Percentiles rank a stretch among this genome's conserved stretches.
Evolutionary conservation across 1,284 basidiomycete species (phyloP).

Genomic region (Sphagnurus paluster): DNA sequence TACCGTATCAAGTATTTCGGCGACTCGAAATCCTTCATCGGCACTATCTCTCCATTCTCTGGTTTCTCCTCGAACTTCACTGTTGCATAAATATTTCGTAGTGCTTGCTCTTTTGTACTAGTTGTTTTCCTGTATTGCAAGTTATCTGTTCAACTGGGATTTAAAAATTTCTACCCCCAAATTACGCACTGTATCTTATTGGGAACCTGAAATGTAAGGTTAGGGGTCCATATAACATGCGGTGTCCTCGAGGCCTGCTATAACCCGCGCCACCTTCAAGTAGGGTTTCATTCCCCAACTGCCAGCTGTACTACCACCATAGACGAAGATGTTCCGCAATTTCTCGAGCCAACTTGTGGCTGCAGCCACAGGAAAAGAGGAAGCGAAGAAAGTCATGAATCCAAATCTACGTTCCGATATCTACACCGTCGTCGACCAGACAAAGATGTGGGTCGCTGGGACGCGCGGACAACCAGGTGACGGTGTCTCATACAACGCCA

Average conservation of each 20-base stretch:
- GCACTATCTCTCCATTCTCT: conserved; percentile 60
- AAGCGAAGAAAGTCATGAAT: conserved; percentile 41
- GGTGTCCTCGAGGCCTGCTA: no score
- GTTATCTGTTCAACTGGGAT: conserved; percentile 1
- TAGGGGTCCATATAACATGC: conserved; percentile 13
- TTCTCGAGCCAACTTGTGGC: conserved; percentile 38
- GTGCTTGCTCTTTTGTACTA: background rate
- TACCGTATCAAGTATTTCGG: conserved; percentile 77
- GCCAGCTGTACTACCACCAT: conserved; percentile 6
- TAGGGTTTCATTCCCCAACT: conserved; percentile 7
- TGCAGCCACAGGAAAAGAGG: conserved; percentile 27
- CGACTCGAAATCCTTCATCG: conserved; percentile 68
- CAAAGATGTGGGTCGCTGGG: conserved; percentile 43
- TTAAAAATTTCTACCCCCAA: background rate
- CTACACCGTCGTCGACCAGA: conserved; percentile 43
- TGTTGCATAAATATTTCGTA: conserved; percentile 35
- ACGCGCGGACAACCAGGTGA: conserved; percentile 45
- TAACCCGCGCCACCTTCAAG: conserved; percentile 1
- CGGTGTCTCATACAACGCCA: conserved; percentile 44
- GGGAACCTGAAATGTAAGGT: conserved; percentile 4
- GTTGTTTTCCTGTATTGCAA: conserved; percentile 6
- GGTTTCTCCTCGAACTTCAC: conserved; percentile 65
- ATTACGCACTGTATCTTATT: no score
- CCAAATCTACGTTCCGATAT: conserved; percentile 47
- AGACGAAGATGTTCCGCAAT: conserved; percentile 42